These are phyloP conservation scores for Trichosporon asahii DNA, from an alignment of 1,284 basidiomycete genomes.

Conservation along the genomic window DNA sequence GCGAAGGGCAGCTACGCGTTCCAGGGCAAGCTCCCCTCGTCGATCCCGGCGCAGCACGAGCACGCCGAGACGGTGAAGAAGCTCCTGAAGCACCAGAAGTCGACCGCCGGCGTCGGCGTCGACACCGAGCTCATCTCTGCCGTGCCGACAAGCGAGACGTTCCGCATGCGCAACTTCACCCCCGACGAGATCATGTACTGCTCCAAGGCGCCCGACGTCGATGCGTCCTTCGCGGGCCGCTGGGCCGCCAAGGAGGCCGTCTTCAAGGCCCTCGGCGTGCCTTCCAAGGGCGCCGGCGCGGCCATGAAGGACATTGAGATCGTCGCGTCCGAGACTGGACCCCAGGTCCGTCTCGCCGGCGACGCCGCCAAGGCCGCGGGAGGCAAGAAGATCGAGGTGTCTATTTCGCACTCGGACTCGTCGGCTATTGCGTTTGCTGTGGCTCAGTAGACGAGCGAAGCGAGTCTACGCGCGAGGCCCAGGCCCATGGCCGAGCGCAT, in stretches of 20 bases:
- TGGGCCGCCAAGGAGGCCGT: conserved; percentile 98
- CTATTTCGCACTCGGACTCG: conserved; percentile 70
- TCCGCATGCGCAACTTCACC: conserved; percentile 91
- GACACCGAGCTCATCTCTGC: conserved; percentile 80
- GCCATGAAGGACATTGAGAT: conserved; percentile 97
- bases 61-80: conserved; percentile 65
- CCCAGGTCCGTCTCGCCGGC: conserved; percentile 74
- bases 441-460: conserved; percentile 38
- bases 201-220: conserved; percentile 74
- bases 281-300: conserved; percentile 86
- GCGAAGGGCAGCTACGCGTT: conserved; percentile 84
- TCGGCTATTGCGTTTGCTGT: conserved; percentile 52
- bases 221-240: conserved; percentile 88
- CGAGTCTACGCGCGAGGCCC: background rate
- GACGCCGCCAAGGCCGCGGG: conserved; percentile 72
- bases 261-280: conserved; percentile 93
- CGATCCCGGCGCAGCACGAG: conserved; percentile 59
- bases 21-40: conserved; percentile 61
- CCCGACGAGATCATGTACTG: conserved; percentile 84
- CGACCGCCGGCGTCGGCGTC: conserved; percentile 31
- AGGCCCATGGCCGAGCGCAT: no score
- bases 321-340: conserved; percentile 61
- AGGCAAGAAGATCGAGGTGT: conserved; percentile 72
- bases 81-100: conserved; percentile 48
- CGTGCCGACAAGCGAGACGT: conserved; percentile 86